Percentiles rank a stretch among this genome's conserved stretches.
phyloP scores from a whole-genome alignment of 192 early-diverging fungal species.

The Coemansia guatemalensis region DNA sequence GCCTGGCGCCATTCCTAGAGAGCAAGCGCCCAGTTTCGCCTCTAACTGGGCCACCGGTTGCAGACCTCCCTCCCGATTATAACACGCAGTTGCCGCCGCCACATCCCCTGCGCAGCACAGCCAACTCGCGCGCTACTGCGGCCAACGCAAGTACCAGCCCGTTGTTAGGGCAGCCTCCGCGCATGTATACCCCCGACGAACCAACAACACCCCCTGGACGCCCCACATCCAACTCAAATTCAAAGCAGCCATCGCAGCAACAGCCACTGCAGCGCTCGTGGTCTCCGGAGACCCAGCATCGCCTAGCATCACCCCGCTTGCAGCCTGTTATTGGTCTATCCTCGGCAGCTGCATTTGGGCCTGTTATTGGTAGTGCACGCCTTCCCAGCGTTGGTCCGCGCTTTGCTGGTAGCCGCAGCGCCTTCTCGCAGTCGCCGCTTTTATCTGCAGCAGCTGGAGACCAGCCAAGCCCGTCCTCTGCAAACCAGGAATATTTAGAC shows the following conservation, averaged over 20 bases:
- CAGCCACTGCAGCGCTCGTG: slow-evolving; percentile 16
- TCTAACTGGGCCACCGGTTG: slow-evolving; percentile 5
- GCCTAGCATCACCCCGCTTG: slow-evolving; percentile 30
- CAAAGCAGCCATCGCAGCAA: slow-evolving; percentile 10
- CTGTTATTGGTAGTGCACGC: slow-evolving; percentile 14
- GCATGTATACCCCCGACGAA: slow-evolving; percentile 46
- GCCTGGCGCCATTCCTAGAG: slow-evolving; percentile 1
- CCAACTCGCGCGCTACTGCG: slow-evolving; percentile 29
- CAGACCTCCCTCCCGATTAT: slow-evolving; percentile 49
- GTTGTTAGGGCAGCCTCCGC: slow-evolving; percentile 25
- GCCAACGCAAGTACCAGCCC: slow-evolving; percentile 32
- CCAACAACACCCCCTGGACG: slow-evolving; percentile 5
- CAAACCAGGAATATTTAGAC: slow-evolving; percentile 3
- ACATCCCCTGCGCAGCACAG: slow-evolving; percentile 38
- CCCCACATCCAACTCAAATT: neutral
- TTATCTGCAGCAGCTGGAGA: slow-evolving; percentile 6
- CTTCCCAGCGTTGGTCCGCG: slow-evolving; percentile 17
- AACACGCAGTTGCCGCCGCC: slow-evolving; percentile 53
- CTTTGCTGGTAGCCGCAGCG: slow-evolving; percentile 6
- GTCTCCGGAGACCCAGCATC: slow-evolving; percentile 23
- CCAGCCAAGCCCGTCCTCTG: neutral
- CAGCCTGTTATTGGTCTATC: slow-evolving; percentile 39
- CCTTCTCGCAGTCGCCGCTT: slow-evolving; percentile 8
- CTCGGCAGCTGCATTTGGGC: slow-evolving; percentile 25
- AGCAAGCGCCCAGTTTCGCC: slow-evolving; percentile 20